Conservation (phyloP, 768 basidiomycete species). For the Boletales sp. region DNA sequence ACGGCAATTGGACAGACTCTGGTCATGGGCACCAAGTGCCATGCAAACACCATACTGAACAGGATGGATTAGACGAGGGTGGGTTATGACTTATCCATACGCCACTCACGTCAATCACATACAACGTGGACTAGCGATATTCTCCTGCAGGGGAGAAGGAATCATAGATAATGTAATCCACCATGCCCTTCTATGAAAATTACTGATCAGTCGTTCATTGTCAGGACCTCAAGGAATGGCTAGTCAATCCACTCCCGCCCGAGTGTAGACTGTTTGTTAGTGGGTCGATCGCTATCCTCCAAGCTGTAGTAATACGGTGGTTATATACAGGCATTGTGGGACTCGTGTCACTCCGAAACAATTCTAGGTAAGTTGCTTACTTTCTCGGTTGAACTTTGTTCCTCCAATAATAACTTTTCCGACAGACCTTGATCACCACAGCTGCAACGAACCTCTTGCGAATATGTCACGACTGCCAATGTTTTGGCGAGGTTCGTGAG, state of each 20-base stretch:
- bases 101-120: background rate
- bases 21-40: slow-evolving; percentile 48
- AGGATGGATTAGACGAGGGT: slow-evolving; percentile 56
- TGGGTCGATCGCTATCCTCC: background rate
- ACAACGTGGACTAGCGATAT: slow-evolving; percentile 8
- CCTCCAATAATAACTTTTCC: background rate
- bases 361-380: slow-evolving; percentile 19
- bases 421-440: slow-evolving; percentile 26
- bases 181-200: slow-evolving; percentile 33
- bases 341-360: slow-evolving; percentile 29
- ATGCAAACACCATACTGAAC: slow-evolving; percentile 42
- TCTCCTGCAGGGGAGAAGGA: slow-evolving; percentile 5
- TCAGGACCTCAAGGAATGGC: slow-evolving; percentile 18
- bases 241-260: slow-evolving; percentile 24
- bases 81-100: background rate
- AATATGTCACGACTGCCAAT: background rate
- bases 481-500: slow-evolving; percentile 12
- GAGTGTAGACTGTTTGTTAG: slow-evolving; percentile 28
- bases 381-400: background rate
- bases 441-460: slow-evolving; percentile 19
- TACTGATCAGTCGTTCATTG: slow-evolving; percentile 1
- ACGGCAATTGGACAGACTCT: slow-evolving; percentile 34
- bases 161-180: slow-evolving; percentile 24
- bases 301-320: background rate
- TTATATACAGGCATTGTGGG: slow-evolving; percentile 22